These are phyloP conservation scores for Debaryomyces robertsiae DNA, from an alignment of 1,139 yeast species.

Conservation along the genomic window DNA sequence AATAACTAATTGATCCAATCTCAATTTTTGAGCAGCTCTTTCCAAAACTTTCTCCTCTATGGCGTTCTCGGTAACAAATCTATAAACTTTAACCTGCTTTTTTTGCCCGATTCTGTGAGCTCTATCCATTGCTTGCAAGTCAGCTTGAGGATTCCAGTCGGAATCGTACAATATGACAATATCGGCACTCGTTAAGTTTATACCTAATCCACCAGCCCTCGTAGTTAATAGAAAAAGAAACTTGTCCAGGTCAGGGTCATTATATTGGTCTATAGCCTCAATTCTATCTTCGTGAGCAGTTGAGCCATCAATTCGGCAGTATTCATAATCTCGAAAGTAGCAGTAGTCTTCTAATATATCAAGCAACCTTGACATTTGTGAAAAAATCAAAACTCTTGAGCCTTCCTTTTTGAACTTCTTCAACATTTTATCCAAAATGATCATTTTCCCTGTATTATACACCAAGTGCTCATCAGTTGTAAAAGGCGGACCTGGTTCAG, in stretches of 20 bases:
- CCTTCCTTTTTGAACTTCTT: constrained; percentile 75
- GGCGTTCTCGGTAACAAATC: constrained; percentile 94
- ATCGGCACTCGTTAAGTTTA: constrained; percentile 91
- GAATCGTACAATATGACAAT: constrained; percentile 88
- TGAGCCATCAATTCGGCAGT: constrained; percentile 94
- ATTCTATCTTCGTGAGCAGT: constrained; percentile 94
- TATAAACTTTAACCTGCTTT: constrained; percentile 87
- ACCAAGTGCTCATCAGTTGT: constrained; percentile 95
- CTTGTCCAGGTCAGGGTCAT: constrained; percentile 78
- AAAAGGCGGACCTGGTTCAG: constrained; percentile 98
- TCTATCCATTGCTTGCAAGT: constrained; percentile 97
- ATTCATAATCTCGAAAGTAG: constrained; percentile 75
- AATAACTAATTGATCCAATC: constrained; percentile 92
- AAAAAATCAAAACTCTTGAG: constrained; percentile 86
- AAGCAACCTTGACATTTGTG: constrained; percentile 91
- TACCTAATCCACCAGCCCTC: constrained; percentile 98
- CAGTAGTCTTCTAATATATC: constrained; percentile 96
- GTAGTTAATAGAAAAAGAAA: constrained; percentile 88
- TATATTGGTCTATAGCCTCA: constrained; percentile 88
- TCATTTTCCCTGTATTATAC: constrained; percentile 86
- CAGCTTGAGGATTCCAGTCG: constrained; percentile 99
- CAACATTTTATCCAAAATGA: constrained; percentile 80
- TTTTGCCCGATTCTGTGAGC: constrained; percentile 98
- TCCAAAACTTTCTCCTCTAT: constrained; percentile 95
- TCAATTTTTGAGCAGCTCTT: constrained; percentile 90